Percentiles rank a stretch among this genome's conserved stretches.
phyloP scores from a whole-genome alignment of 2,329 filamentous ascomycete species.

The Fusarium heterosporum region DNA sequence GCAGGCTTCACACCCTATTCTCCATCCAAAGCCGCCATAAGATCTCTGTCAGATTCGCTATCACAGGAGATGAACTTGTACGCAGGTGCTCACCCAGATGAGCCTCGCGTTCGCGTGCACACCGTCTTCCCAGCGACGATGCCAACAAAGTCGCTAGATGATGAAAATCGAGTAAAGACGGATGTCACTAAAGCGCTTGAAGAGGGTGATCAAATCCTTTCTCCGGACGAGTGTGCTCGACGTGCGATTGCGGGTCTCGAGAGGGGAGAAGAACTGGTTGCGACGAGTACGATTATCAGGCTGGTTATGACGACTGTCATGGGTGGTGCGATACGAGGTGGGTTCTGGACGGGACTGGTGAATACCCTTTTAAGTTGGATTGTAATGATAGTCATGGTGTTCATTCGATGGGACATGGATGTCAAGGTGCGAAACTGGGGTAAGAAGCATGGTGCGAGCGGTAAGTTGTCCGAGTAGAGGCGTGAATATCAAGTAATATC shows the following conservation, averaged over 20 bases:
- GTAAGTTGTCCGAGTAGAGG: not conserved
- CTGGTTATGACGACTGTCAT: slow-evolving; percentile 36
- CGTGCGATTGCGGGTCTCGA: slow-evolving; percentile 28
- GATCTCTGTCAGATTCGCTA: slow-evolving; percentile 30
- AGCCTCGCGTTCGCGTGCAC: slow-evolving; percentile 25
- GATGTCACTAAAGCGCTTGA: slow-evolving; percentile 34
- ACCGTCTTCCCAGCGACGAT: slow-evolving; percentile 35
- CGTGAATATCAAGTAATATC: not conserved
- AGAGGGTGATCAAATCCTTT: slow-evolving; percentile 32
- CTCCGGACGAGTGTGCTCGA: slow-evolving; percentile 24
- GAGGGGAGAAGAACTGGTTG: slow-evolving; percentile 26
- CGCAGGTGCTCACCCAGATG: slow-evolving; percentile 17
- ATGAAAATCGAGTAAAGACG: slow-evolving; percentile 32
- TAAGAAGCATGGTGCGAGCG: slow-evolving; percentile 21
- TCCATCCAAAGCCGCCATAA: slow-evolving; percentile 30
- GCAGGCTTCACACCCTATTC: slow-evolving; percentile 32
- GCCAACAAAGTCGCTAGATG: slow-evolving; percentile 31
- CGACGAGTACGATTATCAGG: slow-evolving; percentile 33
- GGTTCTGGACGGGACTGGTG: slow-evolving; percentile 11
- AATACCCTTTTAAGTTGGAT: slow-evolving; percentile 33
- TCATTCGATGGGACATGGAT: slow-evolving; percentile 38
- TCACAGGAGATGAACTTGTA: slow-evolving; percentile 39
- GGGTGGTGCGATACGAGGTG: slow-evolving; percentile 32
- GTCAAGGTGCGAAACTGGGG: slow-evolving; percentile 32
- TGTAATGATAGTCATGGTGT: slow-evolving; percentile 37